A percentile compares a stretch with the other conserved stretches of the same genome.
phyloP scores from a whole-genome alignment of 768 basidiomycete genomes.

The Mycena latifolia region DNA sequence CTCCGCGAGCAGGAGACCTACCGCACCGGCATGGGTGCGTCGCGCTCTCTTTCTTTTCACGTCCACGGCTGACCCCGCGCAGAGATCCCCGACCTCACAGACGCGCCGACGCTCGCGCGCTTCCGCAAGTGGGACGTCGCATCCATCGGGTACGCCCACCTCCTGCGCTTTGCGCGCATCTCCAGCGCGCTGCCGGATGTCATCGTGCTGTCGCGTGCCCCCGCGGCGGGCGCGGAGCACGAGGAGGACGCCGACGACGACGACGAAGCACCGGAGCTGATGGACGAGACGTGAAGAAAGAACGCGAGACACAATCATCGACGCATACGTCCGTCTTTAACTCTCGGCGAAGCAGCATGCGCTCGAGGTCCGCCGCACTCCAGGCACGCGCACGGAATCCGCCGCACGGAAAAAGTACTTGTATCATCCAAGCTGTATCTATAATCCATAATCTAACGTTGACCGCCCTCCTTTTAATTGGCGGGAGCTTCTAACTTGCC shows the following conservation, averaged over 20 bases:
- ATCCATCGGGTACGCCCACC: constrained; percentile 76
- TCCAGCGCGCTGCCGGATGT: constrained; percentile 64
- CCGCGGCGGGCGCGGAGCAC: constrained; percentile 23
- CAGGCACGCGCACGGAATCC: no score
- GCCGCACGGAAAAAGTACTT: no score
- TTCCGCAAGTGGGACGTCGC: constrained; percentile 86
- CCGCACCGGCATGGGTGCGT: constrained; percentile 84
- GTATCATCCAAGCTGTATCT: no score
- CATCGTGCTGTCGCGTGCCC: constrained; percentile 61
- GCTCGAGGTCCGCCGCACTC: no score
- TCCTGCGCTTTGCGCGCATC: constrained; percentile 83
- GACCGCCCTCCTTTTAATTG: no score
- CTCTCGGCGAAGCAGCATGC: no score
- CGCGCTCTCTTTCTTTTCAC: constrained; percentile 8
- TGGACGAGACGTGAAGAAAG: constrained; percentile 26
- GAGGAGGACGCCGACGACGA: constrained; percentile 15
- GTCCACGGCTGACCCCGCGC: neutral
- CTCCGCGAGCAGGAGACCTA: constrained; percentile 78
- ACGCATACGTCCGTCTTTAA: neutral
- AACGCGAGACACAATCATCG: no score
- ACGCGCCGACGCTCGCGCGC: constrained; percentile 74
- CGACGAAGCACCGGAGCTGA: constrained; percentile 31
- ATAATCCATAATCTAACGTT: no score
- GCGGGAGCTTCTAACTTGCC: no score
- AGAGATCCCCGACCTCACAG: constrained; percentile 88